These are phyloP conservation scores for Colletotrichum phormii DNA, from an alignment of 2,329 filamentous ascomycete species.

Conservation along the genomic window DNA sequence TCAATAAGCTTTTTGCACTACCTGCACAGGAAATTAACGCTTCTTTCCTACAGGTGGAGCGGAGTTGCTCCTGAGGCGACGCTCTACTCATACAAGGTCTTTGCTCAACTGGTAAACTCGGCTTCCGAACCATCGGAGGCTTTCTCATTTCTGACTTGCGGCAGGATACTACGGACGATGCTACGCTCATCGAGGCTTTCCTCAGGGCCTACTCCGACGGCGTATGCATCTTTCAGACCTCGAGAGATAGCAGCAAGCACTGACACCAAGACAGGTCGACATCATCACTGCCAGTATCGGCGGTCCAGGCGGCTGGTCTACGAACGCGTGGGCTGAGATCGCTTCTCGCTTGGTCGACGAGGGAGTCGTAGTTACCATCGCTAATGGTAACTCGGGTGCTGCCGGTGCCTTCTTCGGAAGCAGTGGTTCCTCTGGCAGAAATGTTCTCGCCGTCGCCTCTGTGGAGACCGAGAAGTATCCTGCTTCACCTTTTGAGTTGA, in stretches of 20 bases:
- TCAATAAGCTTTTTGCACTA: too few relatives aligned
- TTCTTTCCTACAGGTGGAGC: constrained; percentile 29
- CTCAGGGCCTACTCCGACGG: constrained; percentile 49
- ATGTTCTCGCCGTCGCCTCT: constrained; percentile 58
- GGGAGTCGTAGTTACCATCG: constrained; percentile 62
- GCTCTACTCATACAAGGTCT: constrained; percentile 45
- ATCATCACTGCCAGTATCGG: constrained; percentile 57
- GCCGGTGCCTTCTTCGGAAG: constrained; percentile 59
- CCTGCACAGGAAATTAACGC: too few relatives aligned
- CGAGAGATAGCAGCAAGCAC: background rate
- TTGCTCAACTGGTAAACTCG: constrained; percentile 36
- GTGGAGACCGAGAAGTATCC: constrained; percentile 46
- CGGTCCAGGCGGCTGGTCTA: constrained; percentile 48
- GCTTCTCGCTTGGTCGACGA: constrained; percentile 53
- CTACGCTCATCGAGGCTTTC: constrained; percentile 53
- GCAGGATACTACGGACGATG: constrained; percentile 44
- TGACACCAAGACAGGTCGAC: constrained; percentile 41
- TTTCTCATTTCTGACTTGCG: background rate
- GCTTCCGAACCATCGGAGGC: background rate
- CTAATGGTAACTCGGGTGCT: constrained; percentile 63
- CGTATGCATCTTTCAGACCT: constrained; percentile 30
- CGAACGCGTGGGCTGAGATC: constrained; percentile 52
- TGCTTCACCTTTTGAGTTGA: constrained; percentile 44
- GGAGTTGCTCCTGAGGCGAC: constrained; percentile 46
- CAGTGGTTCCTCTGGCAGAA: constrained; percentile 53